Conservation (phyloP, 2,329 filamentous ascomycete species). For the Stachybotrys elegans region DNA sequence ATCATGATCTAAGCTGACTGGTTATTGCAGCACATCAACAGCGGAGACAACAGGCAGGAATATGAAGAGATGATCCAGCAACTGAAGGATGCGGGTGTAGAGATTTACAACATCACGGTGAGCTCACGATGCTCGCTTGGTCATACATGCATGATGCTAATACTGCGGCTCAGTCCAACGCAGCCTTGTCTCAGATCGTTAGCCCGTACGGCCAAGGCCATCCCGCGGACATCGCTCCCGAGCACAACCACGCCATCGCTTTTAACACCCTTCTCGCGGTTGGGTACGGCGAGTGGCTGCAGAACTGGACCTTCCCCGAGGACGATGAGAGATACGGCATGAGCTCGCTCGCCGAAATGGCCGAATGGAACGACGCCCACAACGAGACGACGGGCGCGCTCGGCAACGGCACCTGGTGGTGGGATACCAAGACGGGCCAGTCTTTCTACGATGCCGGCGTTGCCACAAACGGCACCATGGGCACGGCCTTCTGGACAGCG, state of each 20-base stretch:
- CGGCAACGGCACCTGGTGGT: conserved; percentile 14
- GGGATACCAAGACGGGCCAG: conserved; percentile 9
- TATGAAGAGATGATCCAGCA: conserved; percentile 1
- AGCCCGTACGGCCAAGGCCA: conserved; percentile 11
- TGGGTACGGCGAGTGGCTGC: conserved; percentile 13
- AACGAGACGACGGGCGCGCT: conserved; percentile 11
- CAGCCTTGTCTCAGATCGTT: conserved; percentile 3
- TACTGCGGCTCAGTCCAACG: not conserved
- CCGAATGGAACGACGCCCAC: conserved; percentile 13
- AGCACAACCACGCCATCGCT: conserved; percentile 8
- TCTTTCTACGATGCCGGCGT: conserved; percentile 8
- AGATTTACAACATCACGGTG: conserved; percentile 8
- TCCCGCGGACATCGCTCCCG: conserved; percentile 4
- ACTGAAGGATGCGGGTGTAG: conserved; percentile 5
- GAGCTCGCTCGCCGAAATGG: conserved; percentile 11
- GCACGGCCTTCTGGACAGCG: conserved; percentile 5
- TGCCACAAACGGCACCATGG: conserved; percentile 6
- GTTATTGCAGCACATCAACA: conserved; percentile 1
- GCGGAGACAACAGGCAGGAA: not conserved
- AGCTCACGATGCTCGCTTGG: not conserved
- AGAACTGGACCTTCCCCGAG: conserved; percentile 10
- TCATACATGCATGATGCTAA: not conserved
- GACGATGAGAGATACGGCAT: conserved; percentile 11
- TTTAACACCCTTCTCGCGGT: conserved; percentile 13
- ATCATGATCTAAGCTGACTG: not conserved